phyloP scores from a whole-genome alignment of 345 rosid genomes.

The Brassica incana region DNA sequence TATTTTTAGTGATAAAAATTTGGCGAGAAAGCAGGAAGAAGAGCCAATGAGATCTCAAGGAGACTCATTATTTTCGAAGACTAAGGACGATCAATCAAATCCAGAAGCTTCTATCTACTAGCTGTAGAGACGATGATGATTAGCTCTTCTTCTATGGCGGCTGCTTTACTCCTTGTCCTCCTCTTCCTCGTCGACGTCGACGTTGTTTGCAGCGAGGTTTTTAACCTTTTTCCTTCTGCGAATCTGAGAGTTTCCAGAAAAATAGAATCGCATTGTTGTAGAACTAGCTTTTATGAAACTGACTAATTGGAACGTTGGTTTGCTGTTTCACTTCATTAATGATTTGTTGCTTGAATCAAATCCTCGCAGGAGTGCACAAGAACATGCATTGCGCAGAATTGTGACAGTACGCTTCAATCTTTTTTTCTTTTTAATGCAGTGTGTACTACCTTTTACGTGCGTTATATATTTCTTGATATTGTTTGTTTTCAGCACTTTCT shows the following conservation, averaged over 20 bases:
- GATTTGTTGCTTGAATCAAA: neutral
- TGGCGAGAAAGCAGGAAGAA: slow-evolving; percentile 27
- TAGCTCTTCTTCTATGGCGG: slow-evolving; percentile 17
- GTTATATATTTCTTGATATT: neutral
- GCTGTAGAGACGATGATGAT: neutral
- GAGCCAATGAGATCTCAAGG: neutral
- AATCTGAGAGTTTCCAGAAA: slow-evolving; percentile 5
- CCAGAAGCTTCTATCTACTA: neutral
- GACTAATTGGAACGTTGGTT: neutral
- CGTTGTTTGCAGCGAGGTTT: slow-evolving; percentile 38
- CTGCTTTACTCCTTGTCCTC: slow-evolving; percentile 38
- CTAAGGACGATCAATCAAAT: neutral
- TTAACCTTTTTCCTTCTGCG: neutral
- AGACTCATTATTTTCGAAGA: neutral
- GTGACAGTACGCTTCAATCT: slow-evolving; percentile 51
- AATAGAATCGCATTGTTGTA: neutral
- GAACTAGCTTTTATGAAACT: neutral
- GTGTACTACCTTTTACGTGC: neutral
- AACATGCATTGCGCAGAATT: slow-evolving; percentile 68
- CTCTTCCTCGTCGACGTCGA: slow-evolving; percentile 41
- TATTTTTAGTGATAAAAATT: no score
- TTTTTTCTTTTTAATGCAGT: neutral
- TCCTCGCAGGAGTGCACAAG: slow-evolving; percentile 61
- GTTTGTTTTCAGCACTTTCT: slow-evolving; percentile 33
- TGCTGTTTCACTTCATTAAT: neutral